phyloP scores from a whole-genome alignment of 2,329 filamentous ascomycete species.

The Aspergillus sergii region DNA sequence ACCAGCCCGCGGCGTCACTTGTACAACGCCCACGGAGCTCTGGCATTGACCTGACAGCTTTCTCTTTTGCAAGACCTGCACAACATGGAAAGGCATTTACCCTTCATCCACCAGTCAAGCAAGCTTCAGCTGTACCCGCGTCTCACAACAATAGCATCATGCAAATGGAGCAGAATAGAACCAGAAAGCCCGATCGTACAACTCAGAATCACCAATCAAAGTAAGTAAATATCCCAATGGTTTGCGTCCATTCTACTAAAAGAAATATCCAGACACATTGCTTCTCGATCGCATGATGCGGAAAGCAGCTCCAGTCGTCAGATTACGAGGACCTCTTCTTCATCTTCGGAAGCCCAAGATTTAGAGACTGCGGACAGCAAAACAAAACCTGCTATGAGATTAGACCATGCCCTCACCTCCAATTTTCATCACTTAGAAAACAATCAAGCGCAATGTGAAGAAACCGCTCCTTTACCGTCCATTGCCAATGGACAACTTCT shows the following conservation, averaged over 20 bases:
- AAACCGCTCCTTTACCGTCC: background rate
- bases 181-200: background rate
- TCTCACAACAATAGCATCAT: background rate
- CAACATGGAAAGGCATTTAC: slow-evolving; percentile 27
- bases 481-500: background rate
- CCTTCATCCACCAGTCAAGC: slow-evolving; percentile 20
- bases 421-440: background rate
- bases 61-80: slow-evolving; percentile 39
- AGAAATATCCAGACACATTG: background rate
- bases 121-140: background rate
- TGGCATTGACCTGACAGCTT: slow-evolving; percentile 29
- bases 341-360: background rate
- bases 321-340: background rate
- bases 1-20: slow-evolving; percentile 22
- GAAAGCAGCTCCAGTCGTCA: background rate
- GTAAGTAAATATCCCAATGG: background rate
- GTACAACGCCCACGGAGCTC: slow-evolving; percentile 37
- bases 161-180: background rate
- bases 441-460: background rate
- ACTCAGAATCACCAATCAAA: background rate
- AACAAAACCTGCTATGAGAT: background rate
- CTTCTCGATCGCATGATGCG: background rate
- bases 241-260: background rate
- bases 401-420: background rate
- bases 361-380: background rate